Base-by-base conservation (phyloP, 2,329 filamentous ascomycete genomes). In the Mollisiaceae sp. region DNA sequence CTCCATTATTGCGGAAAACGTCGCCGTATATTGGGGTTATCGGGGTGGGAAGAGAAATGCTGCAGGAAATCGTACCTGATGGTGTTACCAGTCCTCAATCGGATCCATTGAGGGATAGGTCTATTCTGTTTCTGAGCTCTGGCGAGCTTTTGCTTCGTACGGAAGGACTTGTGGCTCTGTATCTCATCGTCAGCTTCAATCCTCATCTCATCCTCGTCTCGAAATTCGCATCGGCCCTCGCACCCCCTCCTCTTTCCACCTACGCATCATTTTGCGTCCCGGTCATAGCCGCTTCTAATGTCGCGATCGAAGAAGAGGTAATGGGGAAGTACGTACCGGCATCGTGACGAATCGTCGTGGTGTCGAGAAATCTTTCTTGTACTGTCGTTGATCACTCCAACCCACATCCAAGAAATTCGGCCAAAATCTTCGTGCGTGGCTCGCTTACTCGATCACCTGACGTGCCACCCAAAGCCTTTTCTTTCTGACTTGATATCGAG, bases 101-200 rank as follows among this genome's bases (percentile, higher is more conserved):
- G 91, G 82, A 99, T 98, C 95, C 95, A 99, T 89, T 99, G 95
- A 75, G 95, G 95, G 82, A 99, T 97, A 78, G 95, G 95, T 82
- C 95, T 91, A 91, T 99, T 99, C 89, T 98, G 94, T 90, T 97
- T 98, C 89, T 98, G 94, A 82, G 95, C 95, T 89, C 94, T 97
- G 82, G 95, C 95, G 87, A 99, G 93, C 95, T 99, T 99, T 85
- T 96, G 91, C 94, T 99, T 99, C 85, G 94, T 97, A 83, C 94
- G 92, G 93, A 99, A 99, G 82, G 94, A 92, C 91, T 99, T 99
- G 88, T 99, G 93, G 91, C 91, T 94, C 94, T 98, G 82, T 69
- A 64, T 50, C 60, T 47, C 63, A 52, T 68, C 54, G 60, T 73
- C 58, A 71, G 68, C 58, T 36, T 65, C 45, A 59, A 38, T 36